Evolutionary conservation across 768 basidiomycete species (phyloP), one percentile per base, ranked within the genome.

Genomic region (Suillus subaureus): DNA sequence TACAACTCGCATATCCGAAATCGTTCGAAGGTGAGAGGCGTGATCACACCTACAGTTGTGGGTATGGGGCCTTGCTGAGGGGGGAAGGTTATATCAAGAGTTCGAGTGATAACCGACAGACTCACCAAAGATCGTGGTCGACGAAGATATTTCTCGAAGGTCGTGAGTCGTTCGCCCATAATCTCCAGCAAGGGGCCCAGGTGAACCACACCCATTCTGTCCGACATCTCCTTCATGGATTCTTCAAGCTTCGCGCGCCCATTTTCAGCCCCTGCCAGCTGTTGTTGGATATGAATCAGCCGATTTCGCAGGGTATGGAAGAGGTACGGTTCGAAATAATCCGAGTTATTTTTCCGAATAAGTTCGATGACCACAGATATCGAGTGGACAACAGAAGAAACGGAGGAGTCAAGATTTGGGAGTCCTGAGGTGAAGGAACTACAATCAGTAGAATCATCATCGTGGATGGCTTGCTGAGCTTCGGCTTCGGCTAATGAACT

Each of bases 301-400:
- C 94, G 87, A 74, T 96, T 96, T 58, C 96, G 89, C 51, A 97
- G 80, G 1, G 93, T 95, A 73, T 97, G 96, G 79, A 97, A 98
- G 15, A 98, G 84, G 76, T 96, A 97, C 6, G 96, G 97, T 78
- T 99, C 97, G 73, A 97, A 96, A 74, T 96, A 98, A 76, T 99
- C 97, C 45, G 96, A 97, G 76, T 99, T 98, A 78, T 98, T 98
- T 75, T 98, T 96, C 61, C 96, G 87, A 69, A 98, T 97, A 47
- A 97, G 84, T 75, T 99, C 97, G 69, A 96, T 91, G 66, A 98
- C 83, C 71, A 98, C 89, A 51, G 91, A 89, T 70, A 96, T 92
- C 13, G 93, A 90, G 68, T 95, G 88, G 33, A 92, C 84, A 62
- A 98, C 89, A 8, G 94, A 93, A 13, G 96, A 97, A 1, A 85